Percentiles rank a stretch among this genome's conserved stretches.
phyloP scores from a whole-genome alignment of 148 eudicot genomes.

The Diospyros lotus region DNA sequence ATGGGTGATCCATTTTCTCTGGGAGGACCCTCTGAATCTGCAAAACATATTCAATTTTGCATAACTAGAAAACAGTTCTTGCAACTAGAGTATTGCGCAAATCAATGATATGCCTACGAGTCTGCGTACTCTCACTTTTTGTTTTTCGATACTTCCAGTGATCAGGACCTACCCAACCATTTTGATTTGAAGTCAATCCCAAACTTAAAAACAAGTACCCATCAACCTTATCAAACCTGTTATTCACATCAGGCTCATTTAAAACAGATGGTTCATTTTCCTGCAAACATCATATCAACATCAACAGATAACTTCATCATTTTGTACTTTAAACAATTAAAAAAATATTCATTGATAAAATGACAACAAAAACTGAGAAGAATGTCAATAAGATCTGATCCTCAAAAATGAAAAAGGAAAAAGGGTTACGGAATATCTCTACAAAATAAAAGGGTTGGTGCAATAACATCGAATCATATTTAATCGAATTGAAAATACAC shows the following conservation, averaged over 20 bases:
- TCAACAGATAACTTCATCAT: neutral
- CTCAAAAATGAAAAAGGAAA: too few relatives aligned
- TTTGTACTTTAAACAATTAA: neutral
- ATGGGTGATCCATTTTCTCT: slow-evolving; percentile 41
- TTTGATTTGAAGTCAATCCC: slow-evolving; percentile 60
- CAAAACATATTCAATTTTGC: slow-evolving; percentile 17
- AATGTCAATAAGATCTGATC: too few relatives aligned
- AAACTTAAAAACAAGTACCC: slow-evolving; percentile 56
- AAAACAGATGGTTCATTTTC: slow-evolving; percentile 38
- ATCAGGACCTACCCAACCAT: slow-evolving; percentile 98
- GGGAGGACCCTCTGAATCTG: slow-evolving; percentile 37
- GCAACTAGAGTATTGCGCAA: neutral
- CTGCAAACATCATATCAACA: slow-evolving; percentile 37
- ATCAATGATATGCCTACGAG: slow-evolving; percentile 1
- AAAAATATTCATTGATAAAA: neutral
- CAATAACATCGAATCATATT: too few relatives aligned
- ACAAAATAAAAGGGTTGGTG: too few relatives aligned
- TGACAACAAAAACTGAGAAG: neutral
- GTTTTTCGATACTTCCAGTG: slow-evolving; percentile 86
- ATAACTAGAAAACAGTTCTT: neutral
- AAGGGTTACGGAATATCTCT: too few relatives aligned
- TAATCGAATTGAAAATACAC: too few relatives aligned
- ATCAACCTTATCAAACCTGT: slow-evolving; percentile 52
- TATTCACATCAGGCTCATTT: slow-evolving; percentile 39
- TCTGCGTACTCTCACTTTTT: slow-evolving; percentile 44